Evolutionary conservation across 305 asterid genomes (phyloP), one percentile per base, ranked within the genome.

Genomic region (Withania somnifera): DNA sequence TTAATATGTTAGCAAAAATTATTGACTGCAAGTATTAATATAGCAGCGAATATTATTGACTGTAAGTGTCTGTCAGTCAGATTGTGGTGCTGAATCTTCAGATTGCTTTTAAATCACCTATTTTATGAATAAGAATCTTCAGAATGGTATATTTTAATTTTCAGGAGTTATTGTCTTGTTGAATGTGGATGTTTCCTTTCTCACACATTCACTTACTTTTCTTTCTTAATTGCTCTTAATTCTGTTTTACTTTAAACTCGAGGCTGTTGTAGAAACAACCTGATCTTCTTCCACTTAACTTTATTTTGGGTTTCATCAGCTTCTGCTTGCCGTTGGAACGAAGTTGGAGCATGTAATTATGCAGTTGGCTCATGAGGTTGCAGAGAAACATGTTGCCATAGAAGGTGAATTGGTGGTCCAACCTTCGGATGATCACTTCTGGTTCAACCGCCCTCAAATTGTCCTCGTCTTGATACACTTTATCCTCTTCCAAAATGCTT

Each of bases 401-500:
- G 98, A 94, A 86, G 99, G 98, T 0, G 98, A 93, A 50, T 84
- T 94, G 84, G 93, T 91, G 9, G 99, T 97, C 45, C 86, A 88
- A 78, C 99, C 99, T 40, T 93, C 97, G 0, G 99, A 94, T 58
- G 90, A 92, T 58, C 99, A 93, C 88, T 95, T 95, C 85, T 95
- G 98, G 99, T 94, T 94, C 88, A 87, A 81, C 22, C 93, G 95
- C 15, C 99, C 98, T 45, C 88, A 83, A 57, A 76, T 95, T 75
- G 91, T 95, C 73, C 92, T 95, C 3, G 80, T 89, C 88, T 87
- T 95, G 92, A 92, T 95, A 82, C 99, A 95, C 83, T 94, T 95
- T 71, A 95, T 95, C 81, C 97, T 95, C 87, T 95, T 95, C 87
- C 99, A 95, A 91, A 95, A 95, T 84, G 98, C 99, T 34, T 95